These are phyloP conservation scores for Umbelopsis sp. DNA, from an alignment of 371 early-diverging fungal genomes.

Conservation along the genomic window DNA sequence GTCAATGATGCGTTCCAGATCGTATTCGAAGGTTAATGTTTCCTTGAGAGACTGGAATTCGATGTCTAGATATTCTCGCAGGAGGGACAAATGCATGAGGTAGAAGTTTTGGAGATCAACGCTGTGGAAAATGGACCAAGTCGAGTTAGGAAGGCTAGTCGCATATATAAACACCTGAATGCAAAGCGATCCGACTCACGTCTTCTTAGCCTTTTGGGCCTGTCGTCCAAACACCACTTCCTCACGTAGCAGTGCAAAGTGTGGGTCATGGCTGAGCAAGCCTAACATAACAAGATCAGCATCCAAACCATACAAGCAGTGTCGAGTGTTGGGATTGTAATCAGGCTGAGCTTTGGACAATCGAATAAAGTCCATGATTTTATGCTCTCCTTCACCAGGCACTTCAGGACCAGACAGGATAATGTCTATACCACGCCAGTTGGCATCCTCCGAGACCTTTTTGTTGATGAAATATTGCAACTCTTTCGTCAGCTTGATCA, in stretches of 20 bases:
- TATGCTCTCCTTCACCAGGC: conserved; percentile 99
- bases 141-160: not conserved
- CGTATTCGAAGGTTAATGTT: conserved; percentile 66
- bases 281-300: conserved; percentile 99
- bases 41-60: conserved; percentile 73
- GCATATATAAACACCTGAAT: no score
- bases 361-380: conserved; percentile 99
- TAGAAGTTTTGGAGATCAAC: conserved; percentile 71
- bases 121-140: conserved; percentile 21
- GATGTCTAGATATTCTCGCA: conserved; percentile 91
- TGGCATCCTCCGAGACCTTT: conserved; percentile 87
- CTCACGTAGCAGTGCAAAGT: conserved; percentile 96
- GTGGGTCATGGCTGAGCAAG: conserved; percentile 93
- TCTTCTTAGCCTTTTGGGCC: conserved; percentile 59
- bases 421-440: conserved; percentile 88
- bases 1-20: conserved; percentile 94
- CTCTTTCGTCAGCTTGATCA: conserved; percentile 86
- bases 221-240: conserved; percentile 87
- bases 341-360: conserved; percentile 77
- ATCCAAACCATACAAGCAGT: conserved; percentile 98
- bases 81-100: conserved; percentile 82
- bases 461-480: conserved; percentile 92
- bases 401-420: conserved; percentile 95
- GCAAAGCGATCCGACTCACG: conserved; percentile 22
- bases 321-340: conserved; percentile 86